Evolutionary conservation across 192 early-diverging fungal species (phyloP), one percentile per base, ranked within the genome.

Genomic region (Umbelopsis vinacea): DNA sequence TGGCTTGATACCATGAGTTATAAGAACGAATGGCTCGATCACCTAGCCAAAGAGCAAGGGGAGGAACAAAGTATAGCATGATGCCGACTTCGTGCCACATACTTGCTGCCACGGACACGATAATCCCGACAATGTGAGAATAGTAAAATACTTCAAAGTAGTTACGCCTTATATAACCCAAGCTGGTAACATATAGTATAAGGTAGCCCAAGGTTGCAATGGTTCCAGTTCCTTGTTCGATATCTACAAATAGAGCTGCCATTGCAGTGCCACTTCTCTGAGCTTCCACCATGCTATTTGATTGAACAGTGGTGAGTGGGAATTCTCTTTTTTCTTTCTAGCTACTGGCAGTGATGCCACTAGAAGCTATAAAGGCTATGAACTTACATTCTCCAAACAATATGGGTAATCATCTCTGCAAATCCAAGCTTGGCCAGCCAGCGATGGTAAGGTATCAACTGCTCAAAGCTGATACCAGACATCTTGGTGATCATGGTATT

Each of bases 131-230:
- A 38, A 84, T 71, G 45, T 84, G 82, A 37, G 69, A 71, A 63
- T 75, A 78, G 14, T 79, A 84, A 70, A 84, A 84, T 0, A 77
- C 22, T 63, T 84, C 82, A 77, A 81, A 84, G 38, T 66, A 63
- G n/a, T 70, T 57, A 29, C 82, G 76, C 40, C 82, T 74, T 37
- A 84, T 55, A 33, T 72, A 76, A 33, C 67, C 71, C 52, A 76
- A 71, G 6, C 71, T 66, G 7, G 72, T 74, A 46, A 66, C 45
- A 63, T 69, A 76, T 29, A 81, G 45, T 15, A 76, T 12, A 15
- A 81, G 22, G 52, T 74, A 74, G 45, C 74, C 71, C 5, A 76
- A 26, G 21, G 70, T 68, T 17, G 67, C 45, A 14, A 71, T 45
- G 3, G 79, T 71, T 46, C 79, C 79, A 5, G 71, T 70, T 5